Conservation (phyloP, 768 basidiomycete species). For the Mycena rosella region DNA sequence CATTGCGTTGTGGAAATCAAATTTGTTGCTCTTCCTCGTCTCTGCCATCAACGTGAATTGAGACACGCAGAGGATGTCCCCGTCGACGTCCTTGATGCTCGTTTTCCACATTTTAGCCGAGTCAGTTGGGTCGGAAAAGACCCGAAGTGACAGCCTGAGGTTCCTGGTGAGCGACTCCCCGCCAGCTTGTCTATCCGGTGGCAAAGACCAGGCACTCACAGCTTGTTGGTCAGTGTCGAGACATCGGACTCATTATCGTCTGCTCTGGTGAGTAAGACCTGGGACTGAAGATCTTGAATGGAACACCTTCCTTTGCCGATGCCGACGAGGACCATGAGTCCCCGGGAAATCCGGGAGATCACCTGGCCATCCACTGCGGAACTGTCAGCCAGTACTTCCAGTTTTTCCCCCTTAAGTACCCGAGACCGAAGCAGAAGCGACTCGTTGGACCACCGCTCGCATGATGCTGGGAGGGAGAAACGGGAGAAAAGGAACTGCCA, state of each 20-base stretch:
- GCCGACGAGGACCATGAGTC: conserved; percentile 92
- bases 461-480: conserved; percentile 52
- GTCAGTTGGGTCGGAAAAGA: conserved; percentile 73
- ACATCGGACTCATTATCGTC: conserved; percentile 88
- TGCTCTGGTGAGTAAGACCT: conserved; percentile 51
- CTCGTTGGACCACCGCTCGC: conserved; percentile 91
- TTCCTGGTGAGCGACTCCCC: conserved; percentile 15
- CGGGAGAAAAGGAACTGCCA: not conserved
- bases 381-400: conserved; percentile 1
- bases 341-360: conserved; percentile 86
- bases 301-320: conserved; percentile 77
- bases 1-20: conserved; percentile 96
- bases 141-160: conserved; percentile 75
- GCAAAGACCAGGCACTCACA: conserved; percentile 58
- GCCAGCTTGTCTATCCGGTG: not conserved
- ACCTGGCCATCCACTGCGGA: conserved; percentile 80
- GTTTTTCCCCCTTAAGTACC: conserved; percentile 56
- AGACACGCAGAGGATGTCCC: conserved; percentile 94
- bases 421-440: conserved; percentile 85
- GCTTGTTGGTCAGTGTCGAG: conserved; percentile 82
- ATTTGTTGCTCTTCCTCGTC: conserved; percentile 89
- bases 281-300: not conserved
- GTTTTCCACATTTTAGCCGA: conserved; percentile 85
- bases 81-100: conserved; percentile 88
- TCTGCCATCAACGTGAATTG: conserved; percentile 94